A percentile compares a stretch with the other conserved stretches of the same genome.
phyloP scores from a whole-genome alignment of 2,329 filamentous ascomycete genomes.

The Periglandula ipomoeae region DNA sequence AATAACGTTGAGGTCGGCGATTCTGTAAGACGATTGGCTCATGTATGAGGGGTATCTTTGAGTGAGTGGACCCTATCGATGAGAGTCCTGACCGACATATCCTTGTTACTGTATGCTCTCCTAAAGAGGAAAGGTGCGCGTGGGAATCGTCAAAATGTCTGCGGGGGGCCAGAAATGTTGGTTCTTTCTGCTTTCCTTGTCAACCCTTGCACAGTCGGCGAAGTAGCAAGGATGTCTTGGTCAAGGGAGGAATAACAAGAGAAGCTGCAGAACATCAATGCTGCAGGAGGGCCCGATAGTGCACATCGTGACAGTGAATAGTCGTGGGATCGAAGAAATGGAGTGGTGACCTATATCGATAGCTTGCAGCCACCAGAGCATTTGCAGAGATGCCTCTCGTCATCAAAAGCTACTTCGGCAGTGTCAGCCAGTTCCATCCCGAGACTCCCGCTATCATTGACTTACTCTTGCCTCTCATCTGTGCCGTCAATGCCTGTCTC shows the following conservation, averaged over 20 bases:
- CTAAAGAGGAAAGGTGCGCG: neutral
- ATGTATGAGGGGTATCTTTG: neutral
- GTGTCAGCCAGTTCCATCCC: no score
- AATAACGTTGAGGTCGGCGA: constrained; percentile 3
- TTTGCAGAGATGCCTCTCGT: no score
- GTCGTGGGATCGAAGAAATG: neutral
- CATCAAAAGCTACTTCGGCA: no score
- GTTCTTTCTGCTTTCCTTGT: neutral
- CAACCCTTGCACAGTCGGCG: neutral
- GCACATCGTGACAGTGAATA: neutral
- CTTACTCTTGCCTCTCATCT: no score
- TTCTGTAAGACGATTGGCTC: constrained; percentile 15
- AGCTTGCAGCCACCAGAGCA: neutral
- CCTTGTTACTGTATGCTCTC: neutral
- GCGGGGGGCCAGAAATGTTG: neutral
- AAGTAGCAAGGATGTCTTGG: neutral
- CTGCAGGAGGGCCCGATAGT: constrained; percentile 1
- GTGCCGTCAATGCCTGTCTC: no score
- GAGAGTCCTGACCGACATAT: neutral
- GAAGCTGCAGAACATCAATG: constrained; percentile 5
- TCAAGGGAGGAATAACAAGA: neutral
- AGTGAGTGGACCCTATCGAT: no score
- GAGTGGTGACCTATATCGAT: neutral
- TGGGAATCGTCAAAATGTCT: neutral
- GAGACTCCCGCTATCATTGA: no score